These are phyloP conservation scores for Cyclotella sp. DNA, from an alignment of 108 stramenopile genomes.

Conservation along the genomic window DNA sequence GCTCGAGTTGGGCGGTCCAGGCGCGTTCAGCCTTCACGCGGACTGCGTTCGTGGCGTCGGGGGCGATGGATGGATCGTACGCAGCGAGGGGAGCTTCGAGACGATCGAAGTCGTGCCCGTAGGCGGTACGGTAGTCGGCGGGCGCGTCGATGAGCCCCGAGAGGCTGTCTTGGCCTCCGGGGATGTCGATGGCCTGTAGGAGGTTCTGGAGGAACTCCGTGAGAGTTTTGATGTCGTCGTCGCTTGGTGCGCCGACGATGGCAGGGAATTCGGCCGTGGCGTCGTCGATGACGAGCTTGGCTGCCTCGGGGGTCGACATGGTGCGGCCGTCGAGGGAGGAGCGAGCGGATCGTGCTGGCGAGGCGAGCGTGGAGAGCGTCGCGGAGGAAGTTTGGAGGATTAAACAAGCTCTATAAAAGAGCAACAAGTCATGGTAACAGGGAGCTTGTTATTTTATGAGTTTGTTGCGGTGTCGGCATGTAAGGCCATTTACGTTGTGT, in stretches of 20 bases:
- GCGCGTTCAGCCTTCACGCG: constrained; percentile 5
- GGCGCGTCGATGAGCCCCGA: constrained; percentile 3
- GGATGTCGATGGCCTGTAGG: constrained; percentile 8
- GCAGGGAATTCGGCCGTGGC: neutral
- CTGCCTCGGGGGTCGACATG: constrained; percentile 1
- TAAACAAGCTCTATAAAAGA: too few species aligned
- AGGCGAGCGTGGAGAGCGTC: too few species aligned
- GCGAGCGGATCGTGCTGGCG: too few species aligned
- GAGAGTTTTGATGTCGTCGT: neutral
- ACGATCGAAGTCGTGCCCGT: neutral
- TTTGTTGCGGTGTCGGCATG: too few species aligned
- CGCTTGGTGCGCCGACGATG: constrained; percentile 8
- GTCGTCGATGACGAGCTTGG: neutral
- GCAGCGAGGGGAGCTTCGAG: neutral
- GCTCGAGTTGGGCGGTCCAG: neutral
- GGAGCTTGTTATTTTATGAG: too few species aligned
- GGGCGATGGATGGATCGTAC: neutral
- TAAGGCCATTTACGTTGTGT: too few species aligned
- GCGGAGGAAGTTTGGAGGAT: too few species aligned
- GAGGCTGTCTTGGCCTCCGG: neutral
- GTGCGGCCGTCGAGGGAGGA: neutral
- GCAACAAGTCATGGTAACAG: too few species aligned
- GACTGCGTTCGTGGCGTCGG: neutral
- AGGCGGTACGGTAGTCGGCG: neutral
- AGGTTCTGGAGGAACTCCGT: neutral